Percentiles rank a stretch among this genome's conserved stretches.
These are phyloP conservation scores for Flaveria trinervia DNA, from an alignment of 129 eudicot species.

Conservation along the genomic window DNA sequence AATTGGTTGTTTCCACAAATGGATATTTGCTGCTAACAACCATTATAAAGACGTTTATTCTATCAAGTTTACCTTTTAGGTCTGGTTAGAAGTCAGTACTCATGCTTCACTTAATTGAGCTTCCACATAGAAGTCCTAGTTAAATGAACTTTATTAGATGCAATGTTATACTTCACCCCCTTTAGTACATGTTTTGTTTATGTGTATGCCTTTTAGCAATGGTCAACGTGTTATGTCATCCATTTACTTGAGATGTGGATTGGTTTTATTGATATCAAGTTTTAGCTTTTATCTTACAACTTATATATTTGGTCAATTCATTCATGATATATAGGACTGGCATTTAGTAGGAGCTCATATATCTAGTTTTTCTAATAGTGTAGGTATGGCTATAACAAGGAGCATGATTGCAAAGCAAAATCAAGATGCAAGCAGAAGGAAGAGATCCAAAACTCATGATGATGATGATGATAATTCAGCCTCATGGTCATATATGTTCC, in stretches of 20 bases:
- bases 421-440: background rate
- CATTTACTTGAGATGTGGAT: background rate
- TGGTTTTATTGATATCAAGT: background rate
- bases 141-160: background rate
- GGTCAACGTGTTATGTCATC: background rate
- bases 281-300: background rate
- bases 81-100: background rate
- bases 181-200: background rate
- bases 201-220: background rate
- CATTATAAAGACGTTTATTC: background rate
- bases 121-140: background rate
- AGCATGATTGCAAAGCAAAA: background rate
- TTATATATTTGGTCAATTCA: background rate
- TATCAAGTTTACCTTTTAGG: background rate
- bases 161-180: background rate
- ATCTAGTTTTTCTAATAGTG: background rate
- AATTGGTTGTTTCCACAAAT: background rate
- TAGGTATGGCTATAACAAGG: conserved; percentile 14
- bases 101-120: background rate
- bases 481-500: conserved; percentile 17
- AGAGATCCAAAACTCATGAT: background rate
- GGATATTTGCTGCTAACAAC: too few relatives aligned
- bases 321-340: background rate
- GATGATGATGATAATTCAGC: background rate
- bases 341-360: background rate